Evolutionary conservation across 163 green algal genomes (phyloP), one percentile per base, ranked within the genome.

Genomic region (Chlamydomonas reinhardtii): DNA sequence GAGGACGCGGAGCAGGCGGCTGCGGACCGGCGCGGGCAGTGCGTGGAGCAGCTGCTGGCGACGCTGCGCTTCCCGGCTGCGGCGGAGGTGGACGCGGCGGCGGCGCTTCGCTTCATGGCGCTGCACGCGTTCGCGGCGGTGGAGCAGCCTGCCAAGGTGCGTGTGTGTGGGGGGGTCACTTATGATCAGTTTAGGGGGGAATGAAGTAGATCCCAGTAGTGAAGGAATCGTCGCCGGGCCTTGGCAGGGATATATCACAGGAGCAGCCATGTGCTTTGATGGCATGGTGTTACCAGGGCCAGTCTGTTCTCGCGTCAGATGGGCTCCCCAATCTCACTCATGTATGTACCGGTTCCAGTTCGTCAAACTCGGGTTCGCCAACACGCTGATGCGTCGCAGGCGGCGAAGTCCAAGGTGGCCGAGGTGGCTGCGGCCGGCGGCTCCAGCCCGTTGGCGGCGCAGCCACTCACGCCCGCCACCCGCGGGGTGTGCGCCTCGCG

Each of bases 11-110:
- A 37, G 56, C 69, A 82, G 84, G 66, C 76, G 78, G 48, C 34
- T 24, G 48, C 69, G 2, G 71, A 80, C 15, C 71, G 81, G 2
- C 81, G 81, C 17, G 54, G 43, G 2, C 52, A 35, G 70, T 72
- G 68, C 29, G 24, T 91, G 39, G 87, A 91, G 73, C 80, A 88
- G 87, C 81, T 91, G n/a, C 27, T 91, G 22, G 29, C 80, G 15
- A 59, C 81, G 12, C 24, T 69, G 29, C 62, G 71, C 25, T 86
- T 88, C 66, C 87, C 80, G 11, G 31, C 74, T 0, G 81, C 74
- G 20, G n/a, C 66, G 14, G 48, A 73, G 16, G 17, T 0, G 8
- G 87, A 91, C 74, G 64, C 11, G 12, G n/a, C 32, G 24, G 31
- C 43, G 4, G 87, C 43, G 56, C 80, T 91, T 15, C 65, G 39